Base-by-base conservation (phyloP, 192 early-diverging fungal species). In the Backusella liffmaniae region DNA sequence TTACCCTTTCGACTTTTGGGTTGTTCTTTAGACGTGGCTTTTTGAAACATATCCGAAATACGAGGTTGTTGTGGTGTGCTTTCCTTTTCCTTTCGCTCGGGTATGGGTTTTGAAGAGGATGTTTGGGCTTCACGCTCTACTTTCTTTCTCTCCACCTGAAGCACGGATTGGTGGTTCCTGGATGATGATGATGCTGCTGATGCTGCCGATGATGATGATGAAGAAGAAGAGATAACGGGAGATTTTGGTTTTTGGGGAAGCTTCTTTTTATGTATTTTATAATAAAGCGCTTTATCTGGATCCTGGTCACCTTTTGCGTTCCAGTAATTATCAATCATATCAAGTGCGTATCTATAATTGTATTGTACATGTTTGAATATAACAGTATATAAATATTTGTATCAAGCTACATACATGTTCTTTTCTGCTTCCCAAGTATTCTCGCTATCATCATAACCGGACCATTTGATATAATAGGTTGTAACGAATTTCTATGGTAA, bases 391-490 rank as follows among this genome's bases (percentile, higher is more conserved):
- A 32, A 32, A 3, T 66, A 32, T 32, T 15, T 66, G 34, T 34
- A 34, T 34, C 26, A 18, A 69, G 39, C 16, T 26, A 74, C 53
- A 49, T 74, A 74, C 73, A 74, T 65, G 30, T 74, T 44, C 4
- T 46, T 26, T 66, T 44, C 62, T 6, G 44, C 32, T 21, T 74
- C 73, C 73, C 73, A 74, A 4, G 41, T 74, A 29, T 74, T 74
- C 10, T 74, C 73, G 4, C 23, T 12, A 1, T 67, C 65, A 12
- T 4, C 30, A 9, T 74, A 74, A 10, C 66, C 66, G 0, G 42
- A 5, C 73, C 73, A 74, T 74, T 74, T 74, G n/a, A 74, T 74
- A 12, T 21, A 34, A 18, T 74, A 74, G 21, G 56, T 29, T 62
- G 56, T 62, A 62, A 44, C 29, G 21, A 67, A 67, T 16, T 32